A percentile compares a stretch with the other conserved stretches of the same genome.
Evolutionary conservation across 2,329 filamentous ascomycete genomes (phyloP).

Genomic region (Davidsoniella eucalypti): DNA sequence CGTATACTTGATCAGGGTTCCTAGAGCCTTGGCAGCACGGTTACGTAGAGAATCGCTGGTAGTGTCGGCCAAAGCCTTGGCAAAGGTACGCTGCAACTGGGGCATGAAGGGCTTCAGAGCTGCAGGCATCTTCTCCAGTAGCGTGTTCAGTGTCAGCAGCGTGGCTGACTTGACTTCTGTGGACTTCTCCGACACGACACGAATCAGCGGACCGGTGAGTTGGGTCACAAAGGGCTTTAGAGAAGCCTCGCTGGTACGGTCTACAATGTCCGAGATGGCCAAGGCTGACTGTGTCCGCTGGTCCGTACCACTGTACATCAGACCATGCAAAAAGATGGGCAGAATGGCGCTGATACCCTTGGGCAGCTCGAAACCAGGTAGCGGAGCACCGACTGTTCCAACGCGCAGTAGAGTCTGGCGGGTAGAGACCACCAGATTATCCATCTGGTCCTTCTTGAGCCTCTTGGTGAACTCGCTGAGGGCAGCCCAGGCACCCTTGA

Average conservation of each 20-base stretch:
- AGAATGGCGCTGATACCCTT: slow-evolving; percentile 95
- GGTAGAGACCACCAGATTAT: slow-evolving; percentile 72
- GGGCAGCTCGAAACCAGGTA: slow-evolving; percentile 78
- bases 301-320: slow-evolving; percentile 90
- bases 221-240: slow-evolving; percentile 93
- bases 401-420: slow-evolving; percentile 75
- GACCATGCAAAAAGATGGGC: slow-evolving; percentile 90
- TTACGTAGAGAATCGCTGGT: slow-evolving; percentile 77
- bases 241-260: slow-evolving; percentile 73
- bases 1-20: slow-evolving; percentile 88
- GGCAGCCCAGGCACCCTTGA: slow-evolving; percentile 79
- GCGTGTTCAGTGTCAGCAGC: slow-evolving; percentile 80
- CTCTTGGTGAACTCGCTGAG: slow-evolving; percentile 76
- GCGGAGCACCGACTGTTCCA: slow-evolving; percentile 66
- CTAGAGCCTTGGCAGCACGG: slow-evolving; percentile 81
- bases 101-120: slow-evolving; percentile 94
- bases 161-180: slow-evolving; percentile 94
- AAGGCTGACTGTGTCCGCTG: slow-evolving; percentile 84
- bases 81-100: slow-evolving; percentile 91
- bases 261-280: slow-evolving; percentile 89
- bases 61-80: slow-evolving; percentile 84
- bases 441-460: slow-evolving; percentile 95
- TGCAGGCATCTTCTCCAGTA: slow-evolving; percentile 89
- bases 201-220: slow-evolving; percentile 92
- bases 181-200: slow-evolving; percentile 91